These are phyloP conservation scores for Eutypella sp. DNA, from an alignment of 2,329 filamentous ascomycete genomes.

Conservation along the genomic window DNA sequence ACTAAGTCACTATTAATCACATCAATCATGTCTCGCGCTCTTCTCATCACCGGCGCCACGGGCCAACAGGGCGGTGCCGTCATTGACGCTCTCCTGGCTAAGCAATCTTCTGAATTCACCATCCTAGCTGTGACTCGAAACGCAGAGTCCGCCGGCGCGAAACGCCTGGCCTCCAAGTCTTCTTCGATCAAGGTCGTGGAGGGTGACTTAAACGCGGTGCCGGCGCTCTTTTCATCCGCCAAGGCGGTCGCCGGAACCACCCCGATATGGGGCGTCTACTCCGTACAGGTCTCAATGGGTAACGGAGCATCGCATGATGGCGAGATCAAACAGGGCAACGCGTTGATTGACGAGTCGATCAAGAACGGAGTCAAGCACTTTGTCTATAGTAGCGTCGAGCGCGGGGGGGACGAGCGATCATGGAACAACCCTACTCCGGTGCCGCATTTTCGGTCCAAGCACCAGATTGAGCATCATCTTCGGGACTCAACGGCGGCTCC, in stretches of 20 bases:
- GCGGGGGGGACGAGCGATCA: slow-evolving; percentile 47
- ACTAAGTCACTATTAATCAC: too few relatives aligned
- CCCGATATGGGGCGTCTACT: slow-evolving; percentile 56
- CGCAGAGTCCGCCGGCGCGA: slow-evolving; percentile 37
- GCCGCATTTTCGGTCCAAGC: slow-evolving; percentile 59
- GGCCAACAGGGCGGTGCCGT: slow-evolving; percentile 43
- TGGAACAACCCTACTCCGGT: slow-evolving; percentile 50
- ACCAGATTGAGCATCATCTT: slow-evolving; percentile 57
- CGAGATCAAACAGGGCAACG: slow-evolving; percentile 47
- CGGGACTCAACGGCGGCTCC: slow-evolving; percentile 34
- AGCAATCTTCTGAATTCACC: slow-evolving; percentile 12
- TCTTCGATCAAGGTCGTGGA: slow-evolving; percentile 35
- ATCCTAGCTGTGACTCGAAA: slow-evolving; percentile 59
- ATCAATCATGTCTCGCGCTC: not conserved
- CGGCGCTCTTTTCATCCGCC: slow-evolving; percentile 39
- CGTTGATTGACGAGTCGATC: slow-evolving; percentile 53
- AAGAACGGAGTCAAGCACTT: slow-evolving; percentile 53
- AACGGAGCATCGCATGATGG: slow-evolving; percentile 29
- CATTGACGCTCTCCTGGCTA: slow-evolving; percentile 34
- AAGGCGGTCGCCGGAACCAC: slow-evolving; percentile 12
- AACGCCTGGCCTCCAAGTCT: slow-evolving; percentile 41
- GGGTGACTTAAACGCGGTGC: slow-evolving; percentile 50
- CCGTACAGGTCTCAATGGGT: slow-evolving; percentile 39
- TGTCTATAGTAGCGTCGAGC: slow-evolving; percentile 60
- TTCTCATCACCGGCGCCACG: slow-evolving; percentile 32